Conservation (phyloP, 2,329 filamentous ascomycete genomes). For the Plectosphaerella cucumerina region DNA sequence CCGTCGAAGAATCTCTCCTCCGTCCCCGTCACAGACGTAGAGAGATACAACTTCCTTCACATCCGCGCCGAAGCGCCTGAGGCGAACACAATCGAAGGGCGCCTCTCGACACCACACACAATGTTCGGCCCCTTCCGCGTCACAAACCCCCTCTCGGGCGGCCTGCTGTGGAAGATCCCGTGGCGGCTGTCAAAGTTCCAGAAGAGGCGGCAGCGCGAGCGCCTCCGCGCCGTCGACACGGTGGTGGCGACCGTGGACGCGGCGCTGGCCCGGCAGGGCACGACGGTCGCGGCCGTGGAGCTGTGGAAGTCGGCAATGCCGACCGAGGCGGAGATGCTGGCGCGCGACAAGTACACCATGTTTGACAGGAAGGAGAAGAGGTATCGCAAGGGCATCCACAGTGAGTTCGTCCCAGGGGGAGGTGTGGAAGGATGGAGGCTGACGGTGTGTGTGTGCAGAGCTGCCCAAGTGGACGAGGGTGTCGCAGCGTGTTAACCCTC, state of each 20-base stretch:
- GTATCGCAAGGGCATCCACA: slow-evolving; percentile 96
- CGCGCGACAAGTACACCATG: slow-evolving; percentile 95
- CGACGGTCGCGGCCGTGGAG: slow-evolving; percentile 73
- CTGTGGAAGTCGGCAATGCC: slow-evolving; percentile 97
- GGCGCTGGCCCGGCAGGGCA: slow-evolving; percentile 70
- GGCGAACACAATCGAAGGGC: too few species aligned
- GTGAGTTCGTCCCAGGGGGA: slow-evolving; percentile 52
- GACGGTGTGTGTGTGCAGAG: slow-evolving; percentile 45
- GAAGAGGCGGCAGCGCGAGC: slow-evolving; percentile 80
- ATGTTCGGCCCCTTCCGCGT: slow-evolving; percentile 86
- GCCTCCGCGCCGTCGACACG: slow-evolving; percentile 78
- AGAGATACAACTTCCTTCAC: neutral
- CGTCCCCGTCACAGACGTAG: neutral
- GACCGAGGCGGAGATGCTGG: slow-evolving; percentile 89
- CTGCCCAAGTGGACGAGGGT: slow-evolving; percentile 92
- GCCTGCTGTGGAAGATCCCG: slow-evolving; percentile 93
- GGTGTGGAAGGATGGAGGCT: neutral
- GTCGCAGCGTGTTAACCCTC: slow-evolving; percentile 88
- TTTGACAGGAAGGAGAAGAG: slow-evolving; percentile 95
- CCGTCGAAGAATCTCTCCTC: neutral
- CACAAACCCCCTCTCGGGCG: slow-evolving; percentile 70
- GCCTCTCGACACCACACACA: slow-evolving; percentile 18
- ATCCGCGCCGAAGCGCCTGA: too few species aligned
- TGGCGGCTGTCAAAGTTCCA: slow-evolving; percentile 92
- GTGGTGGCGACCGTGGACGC: slow-evolving; percentile 80